Evolutionary conservation across 164 flowering plant genomes (phyloP).

Genomic region (Kalanchoe fedtschenkoi): DNA sequence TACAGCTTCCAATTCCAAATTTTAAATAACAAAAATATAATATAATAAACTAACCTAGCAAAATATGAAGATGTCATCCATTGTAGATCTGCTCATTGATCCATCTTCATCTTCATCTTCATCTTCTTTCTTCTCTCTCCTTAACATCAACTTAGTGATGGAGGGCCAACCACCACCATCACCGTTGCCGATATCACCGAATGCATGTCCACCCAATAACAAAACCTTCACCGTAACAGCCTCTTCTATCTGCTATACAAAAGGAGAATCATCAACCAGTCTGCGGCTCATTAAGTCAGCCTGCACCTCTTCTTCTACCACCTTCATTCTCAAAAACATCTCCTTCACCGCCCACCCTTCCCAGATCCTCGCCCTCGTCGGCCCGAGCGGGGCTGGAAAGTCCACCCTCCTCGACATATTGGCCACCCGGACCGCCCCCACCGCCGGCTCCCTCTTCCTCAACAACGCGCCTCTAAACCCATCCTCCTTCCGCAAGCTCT

Average conservation of each 20-base stretch:
- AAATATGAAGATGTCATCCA: too few species aligned
- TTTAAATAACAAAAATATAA: too few species aligned
- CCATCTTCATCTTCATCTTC: not conserved
- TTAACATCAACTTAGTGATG: not conserved
- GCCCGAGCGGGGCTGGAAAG: conserved; percentile 8
- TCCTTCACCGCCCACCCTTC: conserved; percentile 6
- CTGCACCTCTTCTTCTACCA: conserved; percentile 4
- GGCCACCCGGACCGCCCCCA: not conserved
- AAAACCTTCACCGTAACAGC: not conserved
- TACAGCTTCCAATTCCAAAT: too few species aligned
- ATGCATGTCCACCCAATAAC: not conserved
- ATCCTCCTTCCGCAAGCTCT: conserved; percentile 7
- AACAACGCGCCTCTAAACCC: conserved; percentile 1
- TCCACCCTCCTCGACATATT: conserved; percentile 7
- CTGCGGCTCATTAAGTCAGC: not conserved
- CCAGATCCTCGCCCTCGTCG: conserved; percentile 7
- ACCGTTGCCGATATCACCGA: conserved; percentile 1
- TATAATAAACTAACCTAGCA: too few species aligned
- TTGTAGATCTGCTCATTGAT: too few species aligned
- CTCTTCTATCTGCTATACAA: conserved; percentile 6
- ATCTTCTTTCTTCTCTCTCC: not conserved
- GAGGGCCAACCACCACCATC: conserved; percentile 3
- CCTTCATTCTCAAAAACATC: conserved; percentile 5
- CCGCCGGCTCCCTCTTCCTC: not conserved
- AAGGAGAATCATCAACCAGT: not conserved